phyloP scores from a whole-genome alignment of 192 early-diverging fungal species.

The Podila clonocystis region DNA sequence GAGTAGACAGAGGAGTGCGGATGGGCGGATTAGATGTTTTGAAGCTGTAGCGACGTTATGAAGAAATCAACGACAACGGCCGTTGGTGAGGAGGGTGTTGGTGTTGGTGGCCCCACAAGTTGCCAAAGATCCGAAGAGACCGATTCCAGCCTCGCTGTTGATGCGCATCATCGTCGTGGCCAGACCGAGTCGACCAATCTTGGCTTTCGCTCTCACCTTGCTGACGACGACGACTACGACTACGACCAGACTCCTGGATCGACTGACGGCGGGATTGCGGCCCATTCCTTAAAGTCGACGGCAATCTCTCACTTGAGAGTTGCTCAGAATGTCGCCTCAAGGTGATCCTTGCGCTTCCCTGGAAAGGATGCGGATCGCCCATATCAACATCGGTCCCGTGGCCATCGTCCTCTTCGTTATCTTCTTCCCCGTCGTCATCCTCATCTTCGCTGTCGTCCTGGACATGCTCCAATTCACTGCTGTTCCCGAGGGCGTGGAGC shows the following conservation, averaged over 20 bases:
- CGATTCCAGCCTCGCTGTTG: conserved; percentile 30
- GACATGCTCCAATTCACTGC: conserved; percentile 1
- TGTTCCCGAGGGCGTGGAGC: conserved; percentile 17
- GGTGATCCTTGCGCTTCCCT: too few species aligned
- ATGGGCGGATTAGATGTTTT: not conserved
- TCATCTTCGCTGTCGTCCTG: conserved; percentile 14
- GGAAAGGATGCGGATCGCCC: not conserved
- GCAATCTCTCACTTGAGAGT: too few species aligned
- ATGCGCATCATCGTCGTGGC: not conserved
- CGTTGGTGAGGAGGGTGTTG: conserved; percentile 11
- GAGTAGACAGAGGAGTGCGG: too few species aligned
- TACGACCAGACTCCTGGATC: too few species aligned
- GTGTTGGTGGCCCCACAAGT: conserved; percentile 11
- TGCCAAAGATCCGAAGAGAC: conserved; percentile 13
- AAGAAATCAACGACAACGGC: not conserved
- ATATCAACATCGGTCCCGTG: not conserved
- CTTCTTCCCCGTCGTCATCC: conserved; percentile 7
- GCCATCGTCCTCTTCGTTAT: conserved; percentile 1
- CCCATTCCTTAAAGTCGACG: too few species aligned
- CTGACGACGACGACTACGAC: not conserved
- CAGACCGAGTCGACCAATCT: not conserved
- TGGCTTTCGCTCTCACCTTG: not conserved
- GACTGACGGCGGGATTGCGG: too few species aligned
- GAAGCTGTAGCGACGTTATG: too few species aligned
- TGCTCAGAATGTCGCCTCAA: too few species aligned